phyloP scores from a whole-genome alignment of 306 rosid genomes.

The Malus sylvestris region DNA sequence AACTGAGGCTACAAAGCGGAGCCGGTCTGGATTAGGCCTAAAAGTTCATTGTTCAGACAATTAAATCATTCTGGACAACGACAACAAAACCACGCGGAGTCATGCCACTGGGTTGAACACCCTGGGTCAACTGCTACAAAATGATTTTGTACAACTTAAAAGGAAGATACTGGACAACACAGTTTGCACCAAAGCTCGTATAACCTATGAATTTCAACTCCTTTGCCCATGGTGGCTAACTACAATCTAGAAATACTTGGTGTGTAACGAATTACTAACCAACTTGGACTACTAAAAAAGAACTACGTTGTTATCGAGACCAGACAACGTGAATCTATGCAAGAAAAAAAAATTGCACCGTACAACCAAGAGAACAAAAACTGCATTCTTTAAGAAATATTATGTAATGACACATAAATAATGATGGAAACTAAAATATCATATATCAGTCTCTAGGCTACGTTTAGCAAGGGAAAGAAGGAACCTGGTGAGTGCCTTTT shows the following conservation, averaged over 20 bases:
- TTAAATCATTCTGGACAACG: neutral
- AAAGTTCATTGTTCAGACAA: neutral
- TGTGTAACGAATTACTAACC: neutral
- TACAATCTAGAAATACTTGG: neutral
- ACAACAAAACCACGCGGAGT: neutral
- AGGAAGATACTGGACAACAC: neutral
- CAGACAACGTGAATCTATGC: neutral
- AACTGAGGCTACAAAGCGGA: neutral
- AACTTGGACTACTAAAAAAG: neutral
- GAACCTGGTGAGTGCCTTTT: conserved; percentile 61
- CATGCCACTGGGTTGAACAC: neutral
- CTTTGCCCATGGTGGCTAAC: neutral
- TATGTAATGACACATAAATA: neutral
- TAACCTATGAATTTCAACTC: neutral
- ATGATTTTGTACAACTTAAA: neutral
- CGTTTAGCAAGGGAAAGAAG: conserved; percentile 49
- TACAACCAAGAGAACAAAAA: neutral
- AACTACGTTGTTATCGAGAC: neutral
- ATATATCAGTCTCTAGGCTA: conserved; percentile 27
- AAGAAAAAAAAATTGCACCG: neutral
- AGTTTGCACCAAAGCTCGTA: neutral
- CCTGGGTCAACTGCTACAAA: neutral
- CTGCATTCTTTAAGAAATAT: neutral
- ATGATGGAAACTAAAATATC: conserved; percentile 1
- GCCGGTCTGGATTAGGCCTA: neutral